Percentiles rank a stretch among this genome's conserved stretches.
phyloP scores from a whole-genome alignment of 192 early-diverging fungal genomes.

The Linnemannia exigua region DNA sequence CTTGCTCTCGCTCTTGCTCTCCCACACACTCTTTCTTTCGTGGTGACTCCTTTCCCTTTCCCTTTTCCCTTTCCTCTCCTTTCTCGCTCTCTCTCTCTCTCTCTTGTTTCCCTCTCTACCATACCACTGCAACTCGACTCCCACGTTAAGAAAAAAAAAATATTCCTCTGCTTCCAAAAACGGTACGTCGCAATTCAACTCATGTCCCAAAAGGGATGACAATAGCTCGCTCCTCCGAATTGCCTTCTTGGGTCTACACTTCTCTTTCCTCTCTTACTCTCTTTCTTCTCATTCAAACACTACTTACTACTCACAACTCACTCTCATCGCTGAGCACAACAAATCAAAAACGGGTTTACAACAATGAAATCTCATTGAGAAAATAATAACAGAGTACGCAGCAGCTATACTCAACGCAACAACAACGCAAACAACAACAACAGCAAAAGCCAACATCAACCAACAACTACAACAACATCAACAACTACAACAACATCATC shows the following conservation, averaged over 20 bases:
- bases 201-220: conserved; percentile 15
- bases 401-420: background rate
- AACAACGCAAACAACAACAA: background rate
- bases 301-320: background rate
- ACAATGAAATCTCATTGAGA: background rate
- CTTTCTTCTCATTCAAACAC: background rate
- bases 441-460: background rate
- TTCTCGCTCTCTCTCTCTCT: background rate
- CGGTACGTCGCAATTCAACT: background rate
- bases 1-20: background rate
- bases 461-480: background rate
- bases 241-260: conserved; percentile 6
- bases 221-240: conserved; percentile 1
- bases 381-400: background rate
- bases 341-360: background rate
- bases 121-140: background rate
- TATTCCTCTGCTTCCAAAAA: conserved; percentile 3
- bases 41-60: background rate
- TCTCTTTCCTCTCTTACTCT: background rate
- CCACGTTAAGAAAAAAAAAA: background rate
- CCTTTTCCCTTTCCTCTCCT: background rate
- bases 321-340: background rate
- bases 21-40: background rate
- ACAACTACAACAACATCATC: background rate
- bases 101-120: background rate